phyloP scores from a whole-genome alignment of 2,329 filamentous ascomycete species.

The Apiospora kogelbergensis region DNA sequence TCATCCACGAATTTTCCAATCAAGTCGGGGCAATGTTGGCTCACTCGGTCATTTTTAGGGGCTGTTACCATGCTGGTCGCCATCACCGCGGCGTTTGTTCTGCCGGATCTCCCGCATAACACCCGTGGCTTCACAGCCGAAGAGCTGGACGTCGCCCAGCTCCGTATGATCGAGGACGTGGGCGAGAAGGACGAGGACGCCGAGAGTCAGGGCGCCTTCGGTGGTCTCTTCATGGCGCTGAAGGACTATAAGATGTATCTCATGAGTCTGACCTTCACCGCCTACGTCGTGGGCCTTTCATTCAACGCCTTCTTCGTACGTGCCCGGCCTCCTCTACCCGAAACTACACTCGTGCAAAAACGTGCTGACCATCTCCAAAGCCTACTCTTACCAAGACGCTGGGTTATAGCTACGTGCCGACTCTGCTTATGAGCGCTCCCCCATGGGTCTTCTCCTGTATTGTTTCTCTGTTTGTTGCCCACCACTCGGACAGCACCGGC shows the following conservation, averaged over 20 bases:
- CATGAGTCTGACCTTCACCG: constrained; percentile 62
- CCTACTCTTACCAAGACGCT: constrained; percentile 53
- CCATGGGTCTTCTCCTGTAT: constrained; percentile 61
- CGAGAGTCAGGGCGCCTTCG: constrained; percentile 48
- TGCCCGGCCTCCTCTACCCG: constrained; percentile 5
- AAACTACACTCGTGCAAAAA: constrained; percentile 8
- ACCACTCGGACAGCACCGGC: constrained; percentile 55
- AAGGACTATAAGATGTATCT: constrained; percentile 63
- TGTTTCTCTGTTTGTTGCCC: constrained; percentile 54
- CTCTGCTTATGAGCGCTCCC: constrained; percentile 55
- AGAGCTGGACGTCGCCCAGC: constrained; percentile 54
- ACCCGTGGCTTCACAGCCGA: constrained; percentile 58
- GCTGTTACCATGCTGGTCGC: constrained; percentile 50
- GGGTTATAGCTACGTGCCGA: constrained; percentile 51
- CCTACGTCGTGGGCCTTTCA: constrained; percentile 58
- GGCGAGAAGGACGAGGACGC: constrained; percentile 55
- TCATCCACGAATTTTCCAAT: background rate
- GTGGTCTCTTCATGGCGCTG: constrained; percentile 57
- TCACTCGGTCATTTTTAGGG: constrained; percentile 44
- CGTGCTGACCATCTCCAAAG: constrained; percentile 22
- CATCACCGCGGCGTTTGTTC: constrained; percentile 45
- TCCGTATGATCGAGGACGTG: constrained; percentile 57
- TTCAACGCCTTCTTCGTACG: constrained; percentile 59
- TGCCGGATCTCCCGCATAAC: constrained; percentile 57
- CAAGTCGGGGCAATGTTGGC: background rate